These are phyloP conservation scores for Silene coronaria DNA, from an alignment of 179 eudicot genomes.

Conservation along the genomic window DNA sequence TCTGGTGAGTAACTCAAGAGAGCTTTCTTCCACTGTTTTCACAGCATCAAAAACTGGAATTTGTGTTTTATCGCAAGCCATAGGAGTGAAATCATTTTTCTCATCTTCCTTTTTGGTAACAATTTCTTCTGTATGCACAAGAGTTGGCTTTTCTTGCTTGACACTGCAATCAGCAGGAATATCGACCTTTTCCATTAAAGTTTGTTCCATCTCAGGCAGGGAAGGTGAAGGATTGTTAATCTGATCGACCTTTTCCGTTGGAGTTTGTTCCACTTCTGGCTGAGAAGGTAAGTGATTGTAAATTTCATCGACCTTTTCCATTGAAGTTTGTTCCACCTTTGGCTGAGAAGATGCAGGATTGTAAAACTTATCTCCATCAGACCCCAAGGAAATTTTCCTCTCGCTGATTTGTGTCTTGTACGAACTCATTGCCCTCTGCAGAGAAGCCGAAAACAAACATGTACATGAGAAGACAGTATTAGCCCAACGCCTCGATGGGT, in stretches of 20 bases:
- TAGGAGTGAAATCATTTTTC: not conserved
- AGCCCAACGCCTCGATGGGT: not conserved
- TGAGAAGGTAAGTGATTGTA: slow-evolving; percentile 14
- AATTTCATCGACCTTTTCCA: not conserved
- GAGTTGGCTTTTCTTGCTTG: slow-evolving; percentile 22
- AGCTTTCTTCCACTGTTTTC: slow-evolving; percentile 17
- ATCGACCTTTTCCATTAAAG: slow-evolving; percentile 9
- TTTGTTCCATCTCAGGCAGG: slow-evolving; percentile 18
- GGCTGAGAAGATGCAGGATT: slow-evolving; percentile 14
- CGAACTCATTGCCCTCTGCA: slow-evolving; percentile 73
- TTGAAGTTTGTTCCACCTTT: slow-evolving; percentile 12
- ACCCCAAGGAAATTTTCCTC: slow-evolving; percentile 16
- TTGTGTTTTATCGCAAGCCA: slow-evolving; percentile 7
- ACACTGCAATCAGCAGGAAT: slow-evolving; percentile 4
- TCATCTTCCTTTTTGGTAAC: slow-evolving; percentile 9
- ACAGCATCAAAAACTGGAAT: not conserved
- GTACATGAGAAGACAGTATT: not conserved
- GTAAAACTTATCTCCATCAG: slow-evolving; percentile 15
- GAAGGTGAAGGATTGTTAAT: slow-evolving; percentile 10
- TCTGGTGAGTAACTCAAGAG: slow-evolving; percentile 15
- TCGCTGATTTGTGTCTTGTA: slow-evolving; percentile 52
- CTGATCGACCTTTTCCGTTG: too few relatives aligned
- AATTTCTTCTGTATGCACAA: slow-evolving; percentile 3
- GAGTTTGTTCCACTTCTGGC: slow-evolving; percentile 16
- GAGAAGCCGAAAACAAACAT: slow-evolving; percentile 17